phyloP scores from a whole-genome alignment of 2,329 filamentous ascomycete species.

The Aureobasidium sp. region DNA sequence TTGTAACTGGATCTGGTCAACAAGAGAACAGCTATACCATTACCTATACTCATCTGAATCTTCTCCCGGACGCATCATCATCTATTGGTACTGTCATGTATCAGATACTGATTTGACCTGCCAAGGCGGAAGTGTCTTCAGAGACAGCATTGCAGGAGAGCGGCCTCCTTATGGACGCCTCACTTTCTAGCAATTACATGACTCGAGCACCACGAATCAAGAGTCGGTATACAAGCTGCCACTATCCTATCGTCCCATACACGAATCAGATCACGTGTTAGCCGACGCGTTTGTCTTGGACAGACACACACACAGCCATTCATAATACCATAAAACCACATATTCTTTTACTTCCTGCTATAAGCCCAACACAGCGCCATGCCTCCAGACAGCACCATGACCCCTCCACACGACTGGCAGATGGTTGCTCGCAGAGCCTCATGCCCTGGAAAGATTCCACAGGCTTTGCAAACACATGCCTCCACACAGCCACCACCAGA shows the following conservation, averaged over 20 bases:
- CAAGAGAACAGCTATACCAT: too few relatives aligned
- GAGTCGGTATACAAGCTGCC: background rate
- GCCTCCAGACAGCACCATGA: background rate
- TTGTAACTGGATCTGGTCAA: background rate
- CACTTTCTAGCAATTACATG: background rate
- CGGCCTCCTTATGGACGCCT: too few relatives aligned
- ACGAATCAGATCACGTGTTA: background rate
- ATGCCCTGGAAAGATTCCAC: background rate
- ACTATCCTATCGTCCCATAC: background rate
- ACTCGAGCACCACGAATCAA: background rate
- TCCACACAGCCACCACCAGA: background rate
- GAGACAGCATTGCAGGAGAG: background rate
- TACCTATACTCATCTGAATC: too few relatives aligned
- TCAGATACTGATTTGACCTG: too few relatives aligned
- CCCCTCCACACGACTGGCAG: background rate
- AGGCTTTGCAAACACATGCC: background rate
- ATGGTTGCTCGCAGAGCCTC: too few relatives aligned
- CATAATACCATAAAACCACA: background rate
- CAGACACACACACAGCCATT: background rate
- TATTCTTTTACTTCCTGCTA: background rate
- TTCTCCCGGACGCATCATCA: too few relatives aligned
- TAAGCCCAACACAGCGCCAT: background rate
- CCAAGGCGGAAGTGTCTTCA: too few relatives aligned
- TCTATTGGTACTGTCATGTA: too few relatives aligned
- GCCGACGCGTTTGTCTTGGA: background rate